Base-by-base conservation (phyloP, 2,329 filamentous ascomycete species). In the Cryphonectria carpinicola region DNA sequence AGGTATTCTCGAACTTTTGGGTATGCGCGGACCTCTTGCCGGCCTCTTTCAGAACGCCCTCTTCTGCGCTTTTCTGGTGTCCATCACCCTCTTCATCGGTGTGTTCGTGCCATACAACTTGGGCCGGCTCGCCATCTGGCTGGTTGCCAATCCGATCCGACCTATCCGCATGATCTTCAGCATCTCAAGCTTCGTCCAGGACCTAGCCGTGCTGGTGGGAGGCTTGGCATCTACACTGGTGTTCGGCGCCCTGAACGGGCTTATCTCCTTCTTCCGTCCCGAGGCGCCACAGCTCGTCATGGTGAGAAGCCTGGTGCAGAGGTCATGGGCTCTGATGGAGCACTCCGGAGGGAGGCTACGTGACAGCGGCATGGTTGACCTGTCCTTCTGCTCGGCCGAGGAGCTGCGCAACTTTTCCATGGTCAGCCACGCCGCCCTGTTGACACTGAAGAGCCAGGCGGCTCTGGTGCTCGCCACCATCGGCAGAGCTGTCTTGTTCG, bases 1-100 rank as follows among this genome's bases (percentile, higher is more conserved):
- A 79, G 96, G 96, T 0, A 93, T 99, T 67, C 90, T 99, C 84
- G 96, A 99, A 79, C 88, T 99, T 22, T 92, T 99, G 71, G 96
- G 96, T 52, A 97, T 99, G 92, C 93, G 97, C 77, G 96, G 96
- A 0, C 96, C 96, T 0, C 86, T 99, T 3, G 91, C 92, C 19
- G 94, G 94, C 3, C 87, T 99, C 7, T 90, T 98, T 75, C 96
- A 99, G 77, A 99, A 99, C 75, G 94, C 93, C 69, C 90, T 98
- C 22, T 99, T 99, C 80, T 97, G 95, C 78, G 92, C 93, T 10
- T 91, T 98, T 62, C 86, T 99, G 39, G 94, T 99, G 19, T 92
- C 93, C 0, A 88, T 95, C 66, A 97, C 95, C 19, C 90, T 99
- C 58, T 91, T 94, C 67, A 84, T 92, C 71, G 95, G 94, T 66